These are phyloP conservation scores for Schizosaccharomyces lindneri DNA, from an alignment of 805 yeast species.

Conservation along the genomic window DNA sequence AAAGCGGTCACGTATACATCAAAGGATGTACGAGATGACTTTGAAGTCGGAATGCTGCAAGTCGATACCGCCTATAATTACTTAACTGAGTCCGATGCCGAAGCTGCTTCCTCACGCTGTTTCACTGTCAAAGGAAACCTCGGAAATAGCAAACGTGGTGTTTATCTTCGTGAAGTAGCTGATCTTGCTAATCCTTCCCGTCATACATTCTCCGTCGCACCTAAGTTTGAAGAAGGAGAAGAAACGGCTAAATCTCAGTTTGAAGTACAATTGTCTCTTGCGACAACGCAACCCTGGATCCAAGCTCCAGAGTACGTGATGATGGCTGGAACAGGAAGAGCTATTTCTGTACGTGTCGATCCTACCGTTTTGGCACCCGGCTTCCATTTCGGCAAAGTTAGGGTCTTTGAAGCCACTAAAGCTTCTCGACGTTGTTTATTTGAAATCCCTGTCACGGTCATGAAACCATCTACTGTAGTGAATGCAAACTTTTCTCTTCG, in stretches of 20 bases:
- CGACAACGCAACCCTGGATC: neutral
- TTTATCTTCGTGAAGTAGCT: neutral
- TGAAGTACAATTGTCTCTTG: neutral
- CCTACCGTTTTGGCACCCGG: neutral
- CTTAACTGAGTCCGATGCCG: neutral
- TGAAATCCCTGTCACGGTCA: slow-evolving; percentile 1
- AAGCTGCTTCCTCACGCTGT: neutral
- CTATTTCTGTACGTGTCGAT: neutral
- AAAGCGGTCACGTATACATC: neutral
- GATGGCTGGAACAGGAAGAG: slow-evolving; percentile 1
- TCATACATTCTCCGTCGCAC: neutral
- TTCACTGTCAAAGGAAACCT: neutral
- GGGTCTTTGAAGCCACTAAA: neutral
- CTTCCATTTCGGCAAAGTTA: neutral
- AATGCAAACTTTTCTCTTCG: neutral
- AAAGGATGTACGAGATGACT: neutral
- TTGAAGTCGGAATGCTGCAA: neutral
- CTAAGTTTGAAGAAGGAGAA: neutral
- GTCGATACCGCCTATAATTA: neutral
- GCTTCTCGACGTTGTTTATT: neutral
- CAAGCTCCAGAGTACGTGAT: neutral
- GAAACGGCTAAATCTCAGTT: neutral
- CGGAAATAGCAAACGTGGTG: neutral
- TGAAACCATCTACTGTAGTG: neutral
- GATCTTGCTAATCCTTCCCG: neutral